Base-by-base conservation (phyloP, 2,329 filamentous ascomycete genomes). In the Waltergamsia citrina region DNA sequence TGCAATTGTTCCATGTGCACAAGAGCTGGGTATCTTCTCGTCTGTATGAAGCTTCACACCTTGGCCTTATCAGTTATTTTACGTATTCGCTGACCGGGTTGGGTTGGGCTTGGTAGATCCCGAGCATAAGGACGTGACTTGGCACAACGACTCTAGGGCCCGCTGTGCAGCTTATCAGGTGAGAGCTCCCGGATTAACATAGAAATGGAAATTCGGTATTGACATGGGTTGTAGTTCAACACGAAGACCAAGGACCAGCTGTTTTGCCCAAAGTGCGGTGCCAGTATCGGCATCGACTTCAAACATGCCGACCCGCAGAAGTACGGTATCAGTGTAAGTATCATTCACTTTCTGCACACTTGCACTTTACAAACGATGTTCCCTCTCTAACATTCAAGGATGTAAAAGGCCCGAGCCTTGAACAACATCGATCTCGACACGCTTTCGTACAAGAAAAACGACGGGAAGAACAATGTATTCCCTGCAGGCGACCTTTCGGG, bases 1-100 rank as follows among this genome's bases (percentile, higher is more conserved):
- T 74, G 71, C 56, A 69, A 64, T 44, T 74, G 71, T 49, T 73
- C 69, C 23, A 64, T 65, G 37, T 74, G 69, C 45, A 48, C 52
- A 1, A 57, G 65, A n/a, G 59, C 63, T 23, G 70, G 69, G 1
- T 71, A 71, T 38, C 52, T 72, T 17, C 54, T 72, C 19, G 55
- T 71, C 28, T 69, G 62, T 65, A 46, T 38, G 56, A 51, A 4
- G 20, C 10, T 14, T 8, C 9, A 12, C 15, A 10, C 4, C 10
- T 9, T 23, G 25, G 21, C 19, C 17, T 28, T 14, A 5, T 11
- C 12, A 23, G 11, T 21, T 29, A 19, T 16, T 24, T 38, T 34
- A 18, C 21, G n/a, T 16, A 11, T n/a, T 18, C 19, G 8, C 17
- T 30, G n/a, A n/a, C 31, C 16, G 15, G 16, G 21, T 29, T 12